These are phyloP conservation scores for Aspergillus coremiiformis DNA, from an alignment of 495 filamentous ascomycete genomes.

Conservation along the genomic window DNA sequence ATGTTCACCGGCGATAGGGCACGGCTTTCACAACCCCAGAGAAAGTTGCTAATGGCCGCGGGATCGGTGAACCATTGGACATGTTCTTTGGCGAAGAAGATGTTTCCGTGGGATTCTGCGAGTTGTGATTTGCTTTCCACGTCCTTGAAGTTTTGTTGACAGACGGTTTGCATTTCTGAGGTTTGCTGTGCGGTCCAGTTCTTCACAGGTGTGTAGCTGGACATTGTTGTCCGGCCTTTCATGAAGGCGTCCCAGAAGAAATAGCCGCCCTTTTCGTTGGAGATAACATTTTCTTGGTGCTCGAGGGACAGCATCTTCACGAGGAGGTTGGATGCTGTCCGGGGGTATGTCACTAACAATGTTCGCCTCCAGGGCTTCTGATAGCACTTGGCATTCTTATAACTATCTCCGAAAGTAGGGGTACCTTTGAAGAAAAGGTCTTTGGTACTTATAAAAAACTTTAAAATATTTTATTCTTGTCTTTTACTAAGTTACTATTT, in stretches of 20 bases:
- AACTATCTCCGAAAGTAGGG: no score
- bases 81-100: slow-evolving; percentile 34
- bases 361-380: background rate
- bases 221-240: background rate
- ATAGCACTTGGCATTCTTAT: background rate
- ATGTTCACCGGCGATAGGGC: background rate
- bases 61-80: slow-evolving; percentile 8
- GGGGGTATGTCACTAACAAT: slow-evolving; percentile 11
- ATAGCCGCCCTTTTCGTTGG: slow-evolving; percentile 29
- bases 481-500: no score
- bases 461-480: no score
- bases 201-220: slow-evolving; percentile 7
- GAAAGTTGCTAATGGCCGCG: background rate
- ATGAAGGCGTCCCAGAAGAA: slow-evolving; percentile 28
- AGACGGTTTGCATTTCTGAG: slow-evolving; percentile 2
- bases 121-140: slow-evolving; percentile 16
- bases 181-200: slow-evolving; percentile 16
- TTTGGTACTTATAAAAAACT: no score
- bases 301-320: slow-evolving; percentile 29
- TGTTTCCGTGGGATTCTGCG: slow-evolving; percentile 17
- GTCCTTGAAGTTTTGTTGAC: slow-evolving; percentile 15
- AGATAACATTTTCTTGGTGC: slow-evolving; percentile 25
- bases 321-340: slow-evolving; percentile 2
- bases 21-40: background rate
- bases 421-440: no score